Evolutionary conservation across 352 stramenopile species (phyloP).

Genomic region (Pythium myriotylum): DNA sequence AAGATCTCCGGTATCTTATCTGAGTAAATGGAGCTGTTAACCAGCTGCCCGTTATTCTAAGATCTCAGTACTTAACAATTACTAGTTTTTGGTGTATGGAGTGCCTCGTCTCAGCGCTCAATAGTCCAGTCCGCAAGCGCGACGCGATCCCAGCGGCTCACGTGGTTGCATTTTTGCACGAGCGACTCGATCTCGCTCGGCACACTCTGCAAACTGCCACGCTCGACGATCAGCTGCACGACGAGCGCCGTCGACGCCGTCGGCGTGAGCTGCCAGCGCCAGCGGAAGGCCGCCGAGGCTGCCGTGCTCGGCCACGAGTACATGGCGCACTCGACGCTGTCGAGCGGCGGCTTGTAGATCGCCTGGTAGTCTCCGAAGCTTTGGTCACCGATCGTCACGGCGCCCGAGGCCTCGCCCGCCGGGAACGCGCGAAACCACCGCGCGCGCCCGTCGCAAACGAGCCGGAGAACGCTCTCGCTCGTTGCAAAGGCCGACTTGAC

Average conservation of each 20-base stretch:
- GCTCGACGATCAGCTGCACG: slow-evolving; percentile 1
- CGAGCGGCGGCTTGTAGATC: background rate
- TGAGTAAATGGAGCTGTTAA: too few relatives aligned
- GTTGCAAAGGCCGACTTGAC: slow-evolving; percentile 1
- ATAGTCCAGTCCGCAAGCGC: background rate
- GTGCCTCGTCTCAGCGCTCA: background rate
- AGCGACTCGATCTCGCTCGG: background rate
- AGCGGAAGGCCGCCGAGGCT: background rate
- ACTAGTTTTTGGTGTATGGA: background rate
- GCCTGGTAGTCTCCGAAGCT: slow-evolving; percentile 14
- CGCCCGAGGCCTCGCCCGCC: slow-evolving; percentile 3
- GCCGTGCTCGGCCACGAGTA: slow-evolving; percentile 6
- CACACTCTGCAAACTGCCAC: background rate
- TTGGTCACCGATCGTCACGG: background rate
- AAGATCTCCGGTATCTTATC: too few relatives aligned
- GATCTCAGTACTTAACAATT: too few relatives aligned
- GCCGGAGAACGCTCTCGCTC: background rate
- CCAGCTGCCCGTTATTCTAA: too few relatives aligned
- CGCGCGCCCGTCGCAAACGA: slow-evolving; percentile 1
- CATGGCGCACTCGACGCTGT: slow-evolving; percentile 3
- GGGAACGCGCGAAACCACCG: slow-evolving; percentile 11
- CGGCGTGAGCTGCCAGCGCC: slow-evolving; percentile 9
- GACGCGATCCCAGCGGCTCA: background rate
- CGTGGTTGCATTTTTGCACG: background rate
- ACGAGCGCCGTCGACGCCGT: background rate